Evolutionary conservation across 2,329 filamentous ascomycete species (phyloP), one percentile per base, ranked within the genome.

Genomic region (Zymoseptoria crescenta): DNA sequence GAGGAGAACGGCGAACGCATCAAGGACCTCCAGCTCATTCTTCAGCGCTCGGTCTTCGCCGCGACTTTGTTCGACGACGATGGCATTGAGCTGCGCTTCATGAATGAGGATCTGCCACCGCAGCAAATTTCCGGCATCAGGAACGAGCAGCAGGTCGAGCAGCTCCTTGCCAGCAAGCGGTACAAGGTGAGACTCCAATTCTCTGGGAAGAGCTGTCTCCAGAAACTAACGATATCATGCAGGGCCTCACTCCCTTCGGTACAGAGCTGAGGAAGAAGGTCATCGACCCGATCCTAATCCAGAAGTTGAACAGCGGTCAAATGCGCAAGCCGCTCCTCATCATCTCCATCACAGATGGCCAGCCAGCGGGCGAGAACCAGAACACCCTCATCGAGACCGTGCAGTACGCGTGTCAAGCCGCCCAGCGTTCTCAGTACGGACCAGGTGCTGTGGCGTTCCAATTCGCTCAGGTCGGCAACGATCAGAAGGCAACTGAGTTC

Each of bases 1-100:
- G 84, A 87, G 67, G 84, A 87, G 69, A 80, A 82, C 59, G 85
- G 85, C 50, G 80, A 84, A 66, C 83, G 86, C 61, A 87, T 87
- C 74, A 81, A 85, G 63, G 85, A 88, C 65, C 74, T 88, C 64
- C 81, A 81, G 69, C 77, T 87, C 65, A 87, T 87, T 65, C 72
- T 88, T 63, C 77, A 81, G 54, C 81, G 83, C 55, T 84, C 87
- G 56, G 81, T 84, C 20, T 85, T 80, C 59, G 84, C 84, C 7
- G 83, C 85, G 3, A 84, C 84, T 2, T 79, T 87, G n/a, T 88
- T 88, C 67, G 85, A 88, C 63, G 77, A 83, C 35, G 85, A 88
- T 67, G 86, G 85, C 45, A 85, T 88, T 62, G 81, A 81, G 28
- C 74, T 88, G 48, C 84, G 85, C 52, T 88, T 87, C 77, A 87